Conservation (phyloP, 768 basidiomycete species). For the Termitomyces sp. region DNA sequence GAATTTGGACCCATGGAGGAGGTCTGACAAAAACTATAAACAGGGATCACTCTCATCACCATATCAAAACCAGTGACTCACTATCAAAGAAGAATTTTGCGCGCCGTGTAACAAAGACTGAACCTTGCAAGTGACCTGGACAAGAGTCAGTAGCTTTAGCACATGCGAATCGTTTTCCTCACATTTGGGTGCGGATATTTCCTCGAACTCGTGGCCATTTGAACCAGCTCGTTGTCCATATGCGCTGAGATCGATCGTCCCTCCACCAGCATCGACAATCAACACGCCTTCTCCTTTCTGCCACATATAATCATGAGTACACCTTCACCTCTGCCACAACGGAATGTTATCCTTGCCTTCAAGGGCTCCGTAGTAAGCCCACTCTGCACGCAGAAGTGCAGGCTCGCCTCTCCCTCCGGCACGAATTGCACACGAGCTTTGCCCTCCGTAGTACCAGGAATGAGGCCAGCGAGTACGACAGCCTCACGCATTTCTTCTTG, state of each 20-base stretch:
- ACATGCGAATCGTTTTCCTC: neutral
- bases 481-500: constrained; percentile 52
- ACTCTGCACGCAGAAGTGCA: neutral
- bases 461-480: constrained; percentile 43
- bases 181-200: neutral
- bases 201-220: constrained; percentile 2
- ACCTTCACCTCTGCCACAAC: neutral
- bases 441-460: constrained; percentile 27
- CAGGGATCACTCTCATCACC: neutral
- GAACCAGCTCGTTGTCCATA: constrained; percentile 32
- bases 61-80: neutral
- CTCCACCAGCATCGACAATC: constrained; percentile 59
- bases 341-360: neutral
- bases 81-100: neutral
- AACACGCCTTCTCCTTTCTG: constrained; percentile 42
- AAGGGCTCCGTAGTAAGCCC: neutral
- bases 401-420: neutral
- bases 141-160: neutral
- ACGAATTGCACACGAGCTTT: neutral
- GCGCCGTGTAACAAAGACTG: neutral
- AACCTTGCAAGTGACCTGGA: constrained; percentile 1
- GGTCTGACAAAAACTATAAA: neutral
- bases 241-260: constrained; percentile 54
- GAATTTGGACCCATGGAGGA: neutral
- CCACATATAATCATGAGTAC: neutral